Evolutionary conservation across 1,284 basidiomycete genomes (phyloP), one percentile per base, ranked within the genome.

Genomic region (Ceratobasidium sp.): DNA sequence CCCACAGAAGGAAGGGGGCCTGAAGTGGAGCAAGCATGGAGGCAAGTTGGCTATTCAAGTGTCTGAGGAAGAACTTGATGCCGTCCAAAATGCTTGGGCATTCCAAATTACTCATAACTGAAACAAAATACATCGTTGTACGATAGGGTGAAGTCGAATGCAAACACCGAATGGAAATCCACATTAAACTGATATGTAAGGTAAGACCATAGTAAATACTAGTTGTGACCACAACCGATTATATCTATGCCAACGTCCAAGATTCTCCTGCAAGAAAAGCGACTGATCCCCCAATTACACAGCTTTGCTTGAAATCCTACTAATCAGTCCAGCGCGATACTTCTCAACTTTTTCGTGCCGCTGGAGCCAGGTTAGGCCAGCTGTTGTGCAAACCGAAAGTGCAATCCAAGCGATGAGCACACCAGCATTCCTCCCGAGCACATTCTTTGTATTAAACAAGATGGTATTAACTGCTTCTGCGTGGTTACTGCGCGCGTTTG

Each of bases 381-480:
- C 66, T 11, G 86, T 82, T 19, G 86, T 87, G 71, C 84, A 81
- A 76, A 80, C 81, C 19, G 84, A 82, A 54, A 88, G 69, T 17
- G 80, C 81, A 44, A 85, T 82, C 87, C 87, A 89, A 0, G 83
- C 86, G 61, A 88, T 73, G 34, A 88, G 83, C 75, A 89, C 85
- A 7, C 86, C 87, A 13, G 86, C 82, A 80, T 87, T 87, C 52
- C 80, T 78, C 7, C 82, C 87, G 19, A 88, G 82, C 37, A 85
- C 81, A 77, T 85, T 85, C 73, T 84, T 83, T 7, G 87, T 88
- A 80, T 87, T 81, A 84, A 89, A 88, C 78, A 88, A 84, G 81
- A 89, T 85, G 29, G 86, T 86, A 25, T 87, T 83, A 43, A 69
- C 67, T 40, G 67, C 67, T 44, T 69, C 51, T 32, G 51, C 67